These are phyloP conservation scores for Hysterangium stoloniferum DNA, from an alignment of 768 basidiomycete species.

Conservation along the genomic window DNA sequence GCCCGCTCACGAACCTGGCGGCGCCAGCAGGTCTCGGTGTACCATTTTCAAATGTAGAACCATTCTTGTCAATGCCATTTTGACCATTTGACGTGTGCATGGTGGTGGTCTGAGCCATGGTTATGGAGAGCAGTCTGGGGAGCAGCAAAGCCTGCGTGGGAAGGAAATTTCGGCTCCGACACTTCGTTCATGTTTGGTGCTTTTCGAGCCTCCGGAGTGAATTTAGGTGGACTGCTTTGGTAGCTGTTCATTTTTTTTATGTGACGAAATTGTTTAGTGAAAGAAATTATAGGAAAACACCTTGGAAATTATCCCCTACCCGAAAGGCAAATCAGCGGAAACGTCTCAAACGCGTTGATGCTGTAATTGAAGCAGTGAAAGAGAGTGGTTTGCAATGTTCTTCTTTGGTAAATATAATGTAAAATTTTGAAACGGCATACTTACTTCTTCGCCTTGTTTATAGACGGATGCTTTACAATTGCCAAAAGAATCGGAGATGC, in stretches of 20 bases:
- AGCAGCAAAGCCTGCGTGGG: conserved; percentile 19
- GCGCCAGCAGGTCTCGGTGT: not conserved
- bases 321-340: conserved; percentile 88
- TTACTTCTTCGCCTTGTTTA: not conserved
- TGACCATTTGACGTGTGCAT: conserved; percentile 3
- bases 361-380: conserved; percentile 83
- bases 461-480: conserved; percentile 71
- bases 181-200: conserved; percentile 73
- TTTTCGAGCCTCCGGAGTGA: conserved; percentile 64
- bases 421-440: not conserved
- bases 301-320: conserved; percentile 86
- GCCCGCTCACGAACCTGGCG: conserved; percentile 62
- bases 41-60: not conserved
- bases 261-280: not conserved
- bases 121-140: conserved; percentile 19
- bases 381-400: conserved; percentile 72
- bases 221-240: conserved; percentile 80
- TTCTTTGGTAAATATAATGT: conserved; percentile 53
- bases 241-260: conserved; percentile 25
- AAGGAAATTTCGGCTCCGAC: conserved; percentile 11
- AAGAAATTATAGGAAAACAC: conserved; percentile 65
- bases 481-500: conserved; percentile 94
- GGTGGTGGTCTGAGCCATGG: conserved; percentile 43
- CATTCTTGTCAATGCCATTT: not conserved
- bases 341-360: conserved; percentile 87